Percentiles rank a stretch among this genome's conserved stretches.
These are phyloP conservation scores for Chaetomiaceae sp. DNA, from an alignment of 2,329 filamentous ascomycete genomes.

Conservation along the genomic window DNA sequence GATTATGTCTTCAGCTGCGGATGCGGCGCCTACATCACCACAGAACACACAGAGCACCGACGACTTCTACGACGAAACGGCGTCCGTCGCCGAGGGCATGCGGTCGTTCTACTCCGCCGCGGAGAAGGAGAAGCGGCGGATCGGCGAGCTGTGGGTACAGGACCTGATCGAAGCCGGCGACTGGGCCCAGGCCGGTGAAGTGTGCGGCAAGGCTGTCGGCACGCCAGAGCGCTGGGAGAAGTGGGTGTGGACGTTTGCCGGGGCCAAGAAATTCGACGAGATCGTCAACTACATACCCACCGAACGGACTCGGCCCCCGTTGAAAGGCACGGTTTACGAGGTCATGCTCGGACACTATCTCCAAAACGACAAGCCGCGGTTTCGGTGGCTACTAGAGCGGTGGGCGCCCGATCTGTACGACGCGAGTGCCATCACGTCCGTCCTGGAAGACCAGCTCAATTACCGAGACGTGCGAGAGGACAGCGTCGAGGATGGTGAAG, in stretches of 20 bases:
- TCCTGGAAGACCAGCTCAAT: slow-evolving; percentile 75
- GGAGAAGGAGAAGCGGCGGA: slow-evolving; percentile 80
- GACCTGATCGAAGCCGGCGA: slow-evolving; percentile 69
- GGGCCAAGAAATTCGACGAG: slow-evolving; percentile 79
- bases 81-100: slow-evolving; percentile 55
- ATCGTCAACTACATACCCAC: slow-evolving; percentile 80
- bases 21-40: slow-evolving; percentile 35
- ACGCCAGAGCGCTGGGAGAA: slow-evolving; percentile 84
- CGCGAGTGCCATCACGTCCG: slow-evolving; percentile 65
- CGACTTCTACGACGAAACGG: slow-evolving; percentile 70
- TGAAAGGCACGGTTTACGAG: slow-evolving; percentile 81
- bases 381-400: slow-evolving; percentile 70
- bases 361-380: slow-evolving; percentile 64
- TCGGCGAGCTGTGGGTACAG: slow-evolving; percentile 90
- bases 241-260: slow-evolving; percentile 89
- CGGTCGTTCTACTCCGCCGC: slow-evolving; percentile 56
- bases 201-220: slow-evolving; percentile 76
- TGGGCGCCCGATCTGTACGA: slow-evolving; percentile 87
- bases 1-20: slow-evolving; percentile 41
- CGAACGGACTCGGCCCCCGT: slow-evolving; percentile 67
- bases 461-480: slow-evolving; percentile 69
- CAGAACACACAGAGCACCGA: slow-evolving; percentile 35
- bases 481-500: slow-evolving; percentile 65
- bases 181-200: slow-evolving; percentile 71
- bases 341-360: slow-evolving; percentile 86